These are phyloP conservation scores for Jatropha podagrica DNA, from an alignment of 441 rosid species.

Conservation along the genomic window DNA sequence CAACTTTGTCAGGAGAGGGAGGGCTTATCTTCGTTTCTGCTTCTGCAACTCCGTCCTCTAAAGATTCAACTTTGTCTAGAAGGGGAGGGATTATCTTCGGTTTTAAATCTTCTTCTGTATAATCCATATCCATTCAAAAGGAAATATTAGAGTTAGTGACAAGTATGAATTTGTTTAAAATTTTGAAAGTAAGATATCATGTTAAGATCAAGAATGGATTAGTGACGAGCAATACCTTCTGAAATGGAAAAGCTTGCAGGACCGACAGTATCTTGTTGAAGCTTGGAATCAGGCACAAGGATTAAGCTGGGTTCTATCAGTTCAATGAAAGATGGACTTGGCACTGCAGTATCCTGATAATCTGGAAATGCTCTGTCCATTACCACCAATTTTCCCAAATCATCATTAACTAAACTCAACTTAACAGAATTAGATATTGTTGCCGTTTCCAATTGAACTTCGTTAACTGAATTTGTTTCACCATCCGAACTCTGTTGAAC, in stretches of 20 bases:
- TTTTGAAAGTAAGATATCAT: too few species aligned
- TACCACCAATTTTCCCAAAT: constrained; percentile 10
- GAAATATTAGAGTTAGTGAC: neutral
- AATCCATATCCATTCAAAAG: neutral
- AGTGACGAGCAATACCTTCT: constrained; percentile 35
- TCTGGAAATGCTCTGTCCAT: constrained; percentile 19
- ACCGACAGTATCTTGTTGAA: constrained; percentile 20
- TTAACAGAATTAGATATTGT: constrained; percentile 10
- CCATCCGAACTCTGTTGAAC: constrained; percentile 19
- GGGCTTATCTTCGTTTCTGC: constrained; percentile 7
- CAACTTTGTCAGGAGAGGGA: neutral
- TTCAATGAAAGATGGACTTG: constrained; percentile 20
- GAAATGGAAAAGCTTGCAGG: constrained; percentile 17
- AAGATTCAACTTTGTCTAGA: constrained; percentile 1
- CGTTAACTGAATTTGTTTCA: constrained; percentile 11
- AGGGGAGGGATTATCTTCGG: neutral
- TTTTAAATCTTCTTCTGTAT: constrained; percentile 6
- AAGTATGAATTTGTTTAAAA: neutral
- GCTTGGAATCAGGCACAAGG: constrained; percentile 5
- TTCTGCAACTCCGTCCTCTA: neutral
- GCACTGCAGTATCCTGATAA: constrained; percentile 16
- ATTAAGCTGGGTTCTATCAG: constrained; percentile 27
- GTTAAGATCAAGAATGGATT: neutral
- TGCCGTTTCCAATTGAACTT: constrained; percentile 18
- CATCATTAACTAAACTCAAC: constrained; percentile 10